Conservation (phyloP, 768 basidiomycete genomes). For the Lentinula guzmanii region DNA sequence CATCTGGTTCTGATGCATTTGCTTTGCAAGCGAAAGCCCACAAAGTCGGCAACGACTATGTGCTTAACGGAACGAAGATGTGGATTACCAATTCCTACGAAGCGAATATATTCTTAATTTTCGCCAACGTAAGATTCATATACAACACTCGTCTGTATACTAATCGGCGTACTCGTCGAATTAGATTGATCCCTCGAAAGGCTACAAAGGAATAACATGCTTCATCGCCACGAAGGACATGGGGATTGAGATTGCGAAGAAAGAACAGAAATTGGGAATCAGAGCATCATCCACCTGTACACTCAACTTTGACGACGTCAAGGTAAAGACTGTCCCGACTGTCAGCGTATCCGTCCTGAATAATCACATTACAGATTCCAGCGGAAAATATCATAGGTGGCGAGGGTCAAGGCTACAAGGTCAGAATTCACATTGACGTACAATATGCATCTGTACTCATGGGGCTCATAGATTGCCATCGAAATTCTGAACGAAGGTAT, state of each 20-base stretch:
- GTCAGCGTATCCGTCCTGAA: background rate
- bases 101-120: constrained; percentile 89
- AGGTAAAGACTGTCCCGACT: constrained; percentile 25
- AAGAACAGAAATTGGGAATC: constrained; percentile 98
- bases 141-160: background rate
- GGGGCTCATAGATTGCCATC: constrained; percentile 67
- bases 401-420: constrained; percentile 90
- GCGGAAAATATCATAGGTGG: constrained; percentile 88
- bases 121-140: constrained; percentile 69
- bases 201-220: constrained; percentile 99
- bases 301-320: constrained; percentile 91
- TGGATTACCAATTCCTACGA: constrained; percentile 97
- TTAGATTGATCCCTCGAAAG: constrained; percentile 80
- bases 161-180: background rate
- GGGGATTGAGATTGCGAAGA: constrained; percentile 97
- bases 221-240: constrained; percentile 95
- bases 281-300: constrained; percentile 94
- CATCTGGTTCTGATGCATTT: constrained; percentile 95
- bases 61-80: constrained; percentile 98
- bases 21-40: constrained; percentile 90
- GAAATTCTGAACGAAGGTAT: constrained; percentile 91
- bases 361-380: constrained; percentile 29
- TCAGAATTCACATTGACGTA: constrained; percentile 12
- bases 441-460: background rate
- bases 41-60: constrained; percentile 80